Evolutionary conservation across 192 early-diverging fungal species (phyloP).

Genomic region (Podila horticola): DNA sequence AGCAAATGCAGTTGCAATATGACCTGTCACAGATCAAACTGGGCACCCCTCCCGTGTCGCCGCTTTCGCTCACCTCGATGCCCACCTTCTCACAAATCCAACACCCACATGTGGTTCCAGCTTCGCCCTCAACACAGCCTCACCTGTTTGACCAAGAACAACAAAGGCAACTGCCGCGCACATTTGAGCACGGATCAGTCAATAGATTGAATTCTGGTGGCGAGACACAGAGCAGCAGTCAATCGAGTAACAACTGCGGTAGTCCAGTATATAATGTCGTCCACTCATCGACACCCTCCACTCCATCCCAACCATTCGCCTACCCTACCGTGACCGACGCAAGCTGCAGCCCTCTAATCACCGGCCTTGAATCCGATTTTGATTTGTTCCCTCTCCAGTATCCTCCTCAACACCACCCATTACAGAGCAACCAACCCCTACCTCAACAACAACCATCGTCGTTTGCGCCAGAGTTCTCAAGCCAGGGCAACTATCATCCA

Average conservation of each 20-base stretch:
- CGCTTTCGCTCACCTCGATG: background rate
- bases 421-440: background rate
- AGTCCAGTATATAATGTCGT: no score
- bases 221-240: background rate
- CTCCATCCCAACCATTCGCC: no score
- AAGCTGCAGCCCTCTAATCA: no score
- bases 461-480: no score
- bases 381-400: no score
- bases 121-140: background rate
- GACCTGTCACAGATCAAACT: conserved; percentile 33
- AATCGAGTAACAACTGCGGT: no score
- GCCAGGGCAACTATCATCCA: no score
- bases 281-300: no score
- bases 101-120: background rate
- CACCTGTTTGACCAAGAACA: background rate
- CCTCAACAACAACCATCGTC: background rate
- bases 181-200: background rate
- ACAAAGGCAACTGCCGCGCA: background rate
- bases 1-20: conserved; percentile 30
- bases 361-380: no score
- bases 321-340: no score
- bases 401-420: no score
- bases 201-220: background rate
- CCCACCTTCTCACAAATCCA: background rate
- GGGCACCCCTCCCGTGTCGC: conserved; percentile 11